phyloP scores from a whole-genome alignment of 345 rosid genomes.

The Eucalyptus pauciflora region DNA sequence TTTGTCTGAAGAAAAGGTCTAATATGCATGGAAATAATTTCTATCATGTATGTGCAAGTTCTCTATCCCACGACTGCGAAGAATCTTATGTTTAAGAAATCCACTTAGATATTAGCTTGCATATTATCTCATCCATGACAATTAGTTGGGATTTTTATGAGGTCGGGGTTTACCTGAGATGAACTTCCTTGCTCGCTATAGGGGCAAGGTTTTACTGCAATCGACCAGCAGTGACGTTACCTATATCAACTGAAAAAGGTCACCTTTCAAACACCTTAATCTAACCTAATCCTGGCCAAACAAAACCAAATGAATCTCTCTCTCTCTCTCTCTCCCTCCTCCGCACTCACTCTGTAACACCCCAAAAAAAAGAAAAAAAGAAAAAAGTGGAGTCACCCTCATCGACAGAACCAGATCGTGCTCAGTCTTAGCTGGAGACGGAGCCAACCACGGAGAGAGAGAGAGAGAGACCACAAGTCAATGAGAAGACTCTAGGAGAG shows the following conservation, averaged over 20 bases:
- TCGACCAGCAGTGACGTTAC: not conserved
- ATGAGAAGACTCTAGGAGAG: not conserved
- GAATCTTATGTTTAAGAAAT: not conserved
- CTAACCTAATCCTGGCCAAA: not conserved
- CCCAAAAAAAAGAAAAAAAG: rapidly evolving
- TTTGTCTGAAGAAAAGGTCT: not conserved
- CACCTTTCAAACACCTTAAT: not conserved
- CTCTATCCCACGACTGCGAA: not conserved
- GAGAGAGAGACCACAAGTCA: not conserved
- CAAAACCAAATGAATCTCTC: not conserved
- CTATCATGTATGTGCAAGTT: not conserved
- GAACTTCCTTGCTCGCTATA: not conserved
- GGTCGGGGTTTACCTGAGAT: not conserved
- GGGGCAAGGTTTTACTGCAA: not conserved
- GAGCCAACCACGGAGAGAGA: not conserved
- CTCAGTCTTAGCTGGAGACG: not conserved
- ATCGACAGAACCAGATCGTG: not conserved
- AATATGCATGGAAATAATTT: not conserved
- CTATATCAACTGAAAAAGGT: not conserved
- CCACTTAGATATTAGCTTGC: not conserved
- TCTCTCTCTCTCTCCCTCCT: no score
- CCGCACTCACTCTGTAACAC: no score
- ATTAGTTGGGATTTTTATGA: not conserved
- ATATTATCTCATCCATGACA: not conserved
- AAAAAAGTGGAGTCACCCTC: not conserved